A percentile compares a stretch with the other conserved stretches of the same genome.
Conservation (phyloP, 1,284 basidiomycete species). For the Porodaedalea pini region DNA sequence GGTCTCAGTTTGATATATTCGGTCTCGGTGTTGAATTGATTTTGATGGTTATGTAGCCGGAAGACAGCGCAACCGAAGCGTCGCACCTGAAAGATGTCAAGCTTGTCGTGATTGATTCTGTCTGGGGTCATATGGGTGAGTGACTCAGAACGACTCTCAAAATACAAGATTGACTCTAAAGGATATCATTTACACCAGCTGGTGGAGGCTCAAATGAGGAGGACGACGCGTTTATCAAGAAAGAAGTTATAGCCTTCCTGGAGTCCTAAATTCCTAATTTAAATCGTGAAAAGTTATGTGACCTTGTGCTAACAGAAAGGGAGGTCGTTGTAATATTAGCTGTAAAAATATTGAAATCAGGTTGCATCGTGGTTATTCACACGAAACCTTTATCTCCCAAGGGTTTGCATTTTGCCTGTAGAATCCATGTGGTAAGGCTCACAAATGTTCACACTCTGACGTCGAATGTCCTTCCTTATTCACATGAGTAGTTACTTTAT, state of each 20-base stretch:
- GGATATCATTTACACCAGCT: conserved; percentile 33
- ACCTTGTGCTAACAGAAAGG: neutral
- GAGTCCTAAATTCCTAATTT: conserved; percentile 1
- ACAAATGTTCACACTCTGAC: too few species aligned
- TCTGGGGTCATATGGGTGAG: conserved; percentile 58
- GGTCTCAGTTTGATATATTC: neutral
- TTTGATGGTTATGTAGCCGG: conserved; percentile 38
- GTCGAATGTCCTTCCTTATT: neutral
- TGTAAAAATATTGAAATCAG: neutral
- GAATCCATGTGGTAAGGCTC: too few species aligned
- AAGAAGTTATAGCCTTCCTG: conserved; percentile 38
- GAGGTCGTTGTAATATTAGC: neutral
- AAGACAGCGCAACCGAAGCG: conserved; percentile 53
- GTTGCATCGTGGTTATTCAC: too few species aligned
- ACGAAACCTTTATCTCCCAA: too few species aligned
- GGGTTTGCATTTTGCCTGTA: too few species aligned
- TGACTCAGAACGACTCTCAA: neutral
- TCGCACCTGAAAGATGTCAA: conserved; percentile 39
- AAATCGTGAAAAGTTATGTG: neutral
- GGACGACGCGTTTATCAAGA: conserved; percentile 37
- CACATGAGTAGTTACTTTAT: too few species aligned
- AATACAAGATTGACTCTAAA: neutral
- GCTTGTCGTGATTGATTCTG: conserved; percentile 49
- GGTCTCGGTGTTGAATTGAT: neutral
- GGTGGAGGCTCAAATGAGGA: conserved; percentile 38